Evolutionary conservation across 352 stramenopile species (phyloP).

Genomic region (Phytophthora ramorum): DNA sequence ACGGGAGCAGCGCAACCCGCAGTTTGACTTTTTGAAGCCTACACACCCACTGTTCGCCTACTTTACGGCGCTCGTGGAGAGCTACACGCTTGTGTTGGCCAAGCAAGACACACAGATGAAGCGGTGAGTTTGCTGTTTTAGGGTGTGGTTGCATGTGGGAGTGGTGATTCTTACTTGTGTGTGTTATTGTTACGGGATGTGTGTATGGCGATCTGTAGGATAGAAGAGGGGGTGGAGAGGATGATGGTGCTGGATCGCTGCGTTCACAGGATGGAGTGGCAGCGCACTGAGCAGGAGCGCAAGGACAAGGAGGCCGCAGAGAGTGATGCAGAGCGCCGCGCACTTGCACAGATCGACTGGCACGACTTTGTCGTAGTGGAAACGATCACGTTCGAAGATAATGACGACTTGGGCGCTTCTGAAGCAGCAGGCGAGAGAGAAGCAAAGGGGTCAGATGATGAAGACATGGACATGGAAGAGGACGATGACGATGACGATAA

Average conservation of each 20-base stretch:
- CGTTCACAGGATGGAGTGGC: constrained; percentile 86
- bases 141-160: neutral
- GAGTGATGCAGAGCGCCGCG: constrained; percentile 77
- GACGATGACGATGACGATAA: constrained; percentile 74
- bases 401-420: constrained; percentile 73
- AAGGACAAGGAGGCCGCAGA: constrained; percentile 77
- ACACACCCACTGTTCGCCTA: constrained; percentile 98
- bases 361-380: constrained; percentile 99
- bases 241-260: constrained; percentile 89
- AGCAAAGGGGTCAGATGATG: constrained; percentile 73
- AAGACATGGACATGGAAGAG: constrained; percentile 91
- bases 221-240: constrained; percentile 77
- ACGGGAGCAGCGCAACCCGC: constrained; percentile 96
- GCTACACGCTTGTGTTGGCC: constrained; percentile 92
- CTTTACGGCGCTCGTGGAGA: constrained; percentile 98
- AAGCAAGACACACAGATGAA: constrained; percentile 78
- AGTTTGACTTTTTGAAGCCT: constrained; percentile 98
- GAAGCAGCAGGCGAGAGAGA: constrained; percentile 31
- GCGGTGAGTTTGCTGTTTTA: constrained; percentile 35
- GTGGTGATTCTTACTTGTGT: constrained; percentile 11
- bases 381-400: constrained; percentile 96
- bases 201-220: constrained; percentile 22
- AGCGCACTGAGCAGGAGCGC: constrained; percentile 74
- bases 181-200: neutral
- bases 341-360: constrained; percentile 95